Evolutionary conservation across 2,329 filamentous ascomycete species (phyloP).

Genomic region (Cercospora zeae-maydis): DNA sequence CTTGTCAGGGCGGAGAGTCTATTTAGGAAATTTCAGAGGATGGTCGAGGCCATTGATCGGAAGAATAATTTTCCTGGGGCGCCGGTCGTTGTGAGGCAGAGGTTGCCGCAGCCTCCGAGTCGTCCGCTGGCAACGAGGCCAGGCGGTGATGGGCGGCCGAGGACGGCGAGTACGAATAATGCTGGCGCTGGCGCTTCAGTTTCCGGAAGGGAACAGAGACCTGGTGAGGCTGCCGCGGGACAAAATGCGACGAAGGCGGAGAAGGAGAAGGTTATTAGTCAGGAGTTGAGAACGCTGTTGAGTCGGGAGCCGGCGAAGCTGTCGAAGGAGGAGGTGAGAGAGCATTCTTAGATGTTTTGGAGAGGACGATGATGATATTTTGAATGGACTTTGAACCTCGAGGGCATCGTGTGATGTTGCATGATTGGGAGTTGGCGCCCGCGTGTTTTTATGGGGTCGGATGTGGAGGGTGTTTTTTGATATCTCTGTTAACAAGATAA

Average conservation of each 20-base stretch:
- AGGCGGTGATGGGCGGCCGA: conserved; percentile 24
- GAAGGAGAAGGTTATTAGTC: conserved; percentile 56
- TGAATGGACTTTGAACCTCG: background rate
- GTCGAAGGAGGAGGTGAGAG: conserved; percentile 45
- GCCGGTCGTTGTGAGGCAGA: conserved; percentile 45
- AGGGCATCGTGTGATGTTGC: background rate
- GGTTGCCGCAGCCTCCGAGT: conserved; percentile 40
- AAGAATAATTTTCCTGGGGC: conserved; percentile 74
- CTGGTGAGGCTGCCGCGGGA: conserved; percentile 11
- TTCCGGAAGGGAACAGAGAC: conserved; percentile 39
- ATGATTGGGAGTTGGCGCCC: background rate
- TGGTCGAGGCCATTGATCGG: conserved; percentile 88
- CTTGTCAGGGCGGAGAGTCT: conserved; percentile 84
- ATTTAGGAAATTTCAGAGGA: conserved; percentile 81
- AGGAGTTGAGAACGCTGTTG: conserved; percentile 60
- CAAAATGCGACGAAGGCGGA: conserved; percentile 27
- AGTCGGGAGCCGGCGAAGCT: conserved; percentile 57
- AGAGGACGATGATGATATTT: background rate
- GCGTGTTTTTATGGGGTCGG: background rate
- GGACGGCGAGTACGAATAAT: conserved; percentile 14
- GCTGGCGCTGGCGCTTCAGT: too few species aligned
- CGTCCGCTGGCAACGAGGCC: conserved; percentile 18
- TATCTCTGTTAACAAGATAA: background rate
- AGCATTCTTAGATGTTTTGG: conserved; percentile 38
- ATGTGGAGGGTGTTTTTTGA: background rate